phyloP scores from a whole-genome alignment of 768 basidiomycete genomes.

The Termitomyces sp. region DNA sequence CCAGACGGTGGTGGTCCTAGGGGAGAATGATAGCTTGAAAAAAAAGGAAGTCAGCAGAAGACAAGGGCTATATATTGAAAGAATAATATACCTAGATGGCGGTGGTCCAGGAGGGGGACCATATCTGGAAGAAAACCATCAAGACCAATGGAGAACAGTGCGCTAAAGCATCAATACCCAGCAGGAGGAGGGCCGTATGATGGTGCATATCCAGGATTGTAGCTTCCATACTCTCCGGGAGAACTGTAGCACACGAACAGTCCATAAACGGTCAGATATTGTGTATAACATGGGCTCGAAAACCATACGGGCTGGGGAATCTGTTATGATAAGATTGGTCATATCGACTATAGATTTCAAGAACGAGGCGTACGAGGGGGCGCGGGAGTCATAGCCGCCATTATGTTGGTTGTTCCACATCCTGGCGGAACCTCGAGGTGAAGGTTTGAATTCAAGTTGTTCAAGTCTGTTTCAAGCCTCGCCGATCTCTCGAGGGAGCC shows the following conservation, averaged over 20 bases:
- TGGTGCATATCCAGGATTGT: slow-evolving; percentile 36
- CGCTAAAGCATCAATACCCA: slow-evolving; percentile 6
- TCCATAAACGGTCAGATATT: background rate
- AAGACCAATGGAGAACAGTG: background rate
- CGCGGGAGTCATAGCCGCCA: background rate
- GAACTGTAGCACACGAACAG: background rate
- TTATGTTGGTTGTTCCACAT: slow-evolving; percentile 19
- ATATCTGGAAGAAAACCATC: slow-evolving; percentile 14
- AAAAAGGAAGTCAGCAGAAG: background rate
- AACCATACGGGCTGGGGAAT: slow-evolving; percentile 14
- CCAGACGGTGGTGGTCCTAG: slow-evolving; percentile 11
- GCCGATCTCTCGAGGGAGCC: no score
- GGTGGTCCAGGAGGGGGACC: slow-evolving; percentile 27
- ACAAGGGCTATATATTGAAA: background rate
- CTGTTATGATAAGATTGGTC: background rate
- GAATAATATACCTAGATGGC: slow-evolving; percentile 21
- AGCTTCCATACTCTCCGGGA: slow-evolving; percentile 13
- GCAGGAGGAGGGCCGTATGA: slow-evolving; percentile 21
- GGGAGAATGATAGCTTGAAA: slow-evolving; percentile 14
- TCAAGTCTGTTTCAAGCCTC: no score
- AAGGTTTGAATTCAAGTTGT: slow-evolving; percentile 17
- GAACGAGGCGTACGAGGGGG: slow-evolving; percentile 10
- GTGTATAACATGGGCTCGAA: background rate
- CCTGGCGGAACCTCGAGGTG: background rate
- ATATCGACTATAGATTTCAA: background rate